These are phyloP conservation scores for Claviceps quebecensis DNA, from an alignment of 2,329 filamentous ascomycete species.

Conservation along the genomic window DNA sequence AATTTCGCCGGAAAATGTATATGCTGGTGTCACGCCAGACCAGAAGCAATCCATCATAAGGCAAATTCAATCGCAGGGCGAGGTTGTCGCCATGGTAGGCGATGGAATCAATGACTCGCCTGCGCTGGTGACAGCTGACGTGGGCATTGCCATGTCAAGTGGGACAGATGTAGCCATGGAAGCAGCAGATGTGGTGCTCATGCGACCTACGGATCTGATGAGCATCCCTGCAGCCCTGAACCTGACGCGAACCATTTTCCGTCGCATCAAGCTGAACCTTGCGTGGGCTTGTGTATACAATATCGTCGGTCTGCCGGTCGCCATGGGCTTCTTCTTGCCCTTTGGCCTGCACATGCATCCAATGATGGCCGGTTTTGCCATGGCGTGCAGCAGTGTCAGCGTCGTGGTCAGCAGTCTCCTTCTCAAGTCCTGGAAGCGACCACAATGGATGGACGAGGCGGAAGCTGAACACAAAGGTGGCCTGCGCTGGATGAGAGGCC, in stretches of 20 bases:
- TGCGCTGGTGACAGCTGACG: constrained; percentile 78
- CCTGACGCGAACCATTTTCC: constrained; percentile 74
- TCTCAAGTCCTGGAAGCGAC: constrained; percentile 75
- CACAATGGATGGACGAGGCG: constrained; percentile 71
- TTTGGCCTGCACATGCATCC: constrained; percentile 79
- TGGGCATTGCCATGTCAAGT: constrained; percentile 83
- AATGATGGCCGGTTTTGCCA: constrained; percentile 87
- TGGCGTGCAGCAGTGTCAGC: constrained; percentile 81
- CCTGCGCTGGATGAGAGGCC: constrained; percentile 27
- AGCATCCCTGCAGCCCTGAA: constrained; percentile 80
- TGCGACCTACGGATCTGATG: constrained; percentile 83
- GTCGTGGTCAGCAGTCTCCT: constrained; percentile 76
- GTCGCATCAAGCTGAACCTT: constrained; percentile 84
- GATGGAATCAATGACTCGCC: constrained; percentile 98
- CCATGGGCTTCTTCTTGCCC: constrained; percentile 91
- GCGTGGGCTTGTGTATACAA: constrained; percentile 93
- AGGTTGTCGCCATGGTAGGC: constrained; percentile 88
- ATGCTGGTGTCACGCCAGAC: constrained; percentile 76
- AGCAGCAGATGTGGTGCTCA: constrained; percentile 88
- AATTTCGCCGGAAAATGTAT: constrained; percentile 61
- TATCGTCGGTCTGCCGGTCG: constrained; percentile 77
- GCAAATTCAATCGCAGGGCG: constrained; percentile 57
- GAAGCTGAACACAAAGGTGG: constrained; percentile 44
- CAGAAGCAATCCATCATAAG: constrained; percentile 82
- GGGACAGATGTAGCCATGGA: constrained; percentile 98